Evolutionary conservation across 805 yeast species (phyloP).

Genomic region (Candida berthetii): DNA sequence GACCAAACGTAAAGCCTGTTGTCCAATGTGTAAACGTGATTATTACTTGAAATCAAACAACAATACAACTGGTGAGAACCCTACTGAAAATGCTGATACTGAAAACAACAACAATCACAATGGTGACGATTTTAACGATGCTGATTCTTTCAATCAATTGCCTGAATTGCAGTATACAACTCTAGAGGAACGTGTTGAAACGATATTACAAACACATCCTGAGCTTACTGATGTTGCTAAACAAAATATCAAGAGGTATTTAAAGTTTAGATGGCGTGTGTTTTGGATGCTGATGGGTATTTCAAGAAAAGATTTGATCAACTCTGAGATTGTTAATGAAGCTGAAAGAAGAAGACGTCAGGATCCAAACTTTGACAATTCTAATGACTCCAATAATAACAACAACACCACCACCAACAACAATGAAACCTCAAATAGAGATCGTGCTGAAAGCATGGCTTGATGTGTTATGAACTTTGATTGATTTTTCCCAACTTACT

Average conservation of each 20-base stretch:
- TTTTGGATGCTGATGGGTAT: slow-evolving; percentile 59
- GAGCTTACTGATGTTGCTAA: slow-evolving; percentile 41
- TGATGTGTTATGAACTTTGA: slow-evolving; percentile 1
- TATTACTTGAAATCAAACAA: slow-evolving; percentile 31
- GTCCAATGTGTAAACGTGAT: slow-evolving; percentile 79
- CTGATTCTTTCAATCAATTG: slow-evolving; percentile 14
- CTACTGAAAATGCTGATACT: slow-evolving; percentile 3
- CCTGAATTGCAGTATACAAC: slow-evolving; percentile 32
- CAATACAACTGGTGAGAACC: slow-evolving; percentile 7
- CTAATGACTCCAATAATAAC: neutral
- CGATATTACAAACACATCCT: slow-evolving; percentile 31
- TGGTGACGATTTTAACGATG: slow-evolving; percentile 20
- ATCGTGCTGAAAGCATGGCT: slow-evolving; percentile 9
- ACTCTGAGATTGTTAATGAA: slow-evolving; percentile 40
- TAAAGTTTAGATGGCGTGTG: slow-evolving; percentile 21
- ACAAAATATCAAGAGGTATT: slow-evolving; percentile 28
- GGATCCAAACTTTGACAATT: neutral
- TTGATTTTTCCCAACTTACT: neutral
- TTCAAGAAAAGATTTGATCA: slow-evolving; percentile 36
- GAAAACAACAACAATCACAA: slow-evolving; percentile 1
- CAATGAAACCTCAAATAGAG: slow-evolving; percentile 2
- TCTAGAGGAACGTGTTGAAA: slow-evolving; percentile 33
- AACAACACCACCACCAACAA: no score
- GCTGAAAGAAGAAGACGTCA: slow-evolving; percentile 23
- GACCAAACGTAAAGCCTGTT: slow-evolving; percentile 65